Percentiles rank a stretch among this genome's conserved stretches.
Evolutionary conservation across 495 filamentous ascomycete genomes (phyloP).

Genomic region (Acidomyces sp.): DNA sequence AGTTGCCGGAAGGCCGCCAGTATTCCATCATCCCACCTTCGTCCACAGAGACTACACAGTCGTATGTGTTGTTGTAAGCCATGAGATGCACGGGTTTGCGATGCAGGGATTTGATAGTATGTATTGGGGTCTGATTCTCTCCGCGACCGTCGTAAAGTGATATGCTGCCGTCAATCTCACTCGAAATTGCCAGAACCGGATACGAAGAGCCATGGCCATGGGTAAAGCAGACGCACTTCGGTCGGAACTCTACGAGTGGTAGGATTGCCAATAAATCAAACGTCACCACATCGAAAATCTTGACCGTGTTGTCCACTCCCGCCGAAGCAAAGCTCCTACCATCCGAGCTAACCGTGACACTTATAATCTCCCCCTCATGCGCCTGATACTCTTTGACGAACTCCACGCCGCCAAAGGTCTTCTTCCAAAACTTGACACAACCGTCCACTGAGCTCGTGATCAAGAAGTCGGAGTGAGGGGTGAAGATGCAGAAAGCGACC

Average conservation of each 20-base stretch:
- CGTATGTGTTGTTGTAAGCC: constrained; percentile 75
- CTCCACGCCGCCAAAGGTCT: constrained; percentile 76
- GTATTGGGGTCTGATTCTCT: constrained; percentile 57
- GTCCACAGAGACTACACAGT: constrained; percentile 82
- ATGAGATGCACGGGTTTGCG: constrained; percentile 66
- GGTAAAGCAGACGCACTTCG: constrained; percentile 82
- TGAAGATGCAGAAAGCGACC: constrained; percentile 70
- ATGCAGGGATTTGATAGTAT: constrained; percentile 64
- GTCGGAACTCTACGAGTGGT: constrained; percentile 54
- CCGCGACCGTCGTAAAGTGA: constrained; percentile 81
- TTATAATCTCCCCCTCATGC: constrained; percentile 71
- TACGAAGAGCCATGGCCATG: constrained; percentile 77
- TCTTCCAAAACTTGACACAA: constrained; percentile 99
- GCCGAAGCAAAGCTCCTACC: constrained; percentile 88
- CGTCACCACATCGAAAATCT: constrained; percentile 82
- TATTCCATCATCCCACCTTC: constrained; percentile 94
- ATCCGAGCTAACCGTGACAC: constrained; percentile 72
- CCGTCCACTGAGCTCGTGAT: constrained; percentile 89
- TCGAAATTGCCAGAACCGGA: constrained; percentile 81
- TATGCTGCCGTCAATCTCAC: constrained; percentile 56
- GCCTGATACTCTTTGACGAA: constrained; percentile 97
- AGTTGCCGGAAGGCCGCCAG: constrained; percentile 67
- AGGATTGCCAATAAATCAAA: constrained; percentile 72
- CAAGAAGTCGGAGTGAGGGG: constrained; percentile 81
- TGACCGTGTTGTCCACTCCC: constrained; percentile 74